phyloP scores from a whole-genome alignment of 1,139 yeast species.

The Magnusiomyces clavatus region DNA sequence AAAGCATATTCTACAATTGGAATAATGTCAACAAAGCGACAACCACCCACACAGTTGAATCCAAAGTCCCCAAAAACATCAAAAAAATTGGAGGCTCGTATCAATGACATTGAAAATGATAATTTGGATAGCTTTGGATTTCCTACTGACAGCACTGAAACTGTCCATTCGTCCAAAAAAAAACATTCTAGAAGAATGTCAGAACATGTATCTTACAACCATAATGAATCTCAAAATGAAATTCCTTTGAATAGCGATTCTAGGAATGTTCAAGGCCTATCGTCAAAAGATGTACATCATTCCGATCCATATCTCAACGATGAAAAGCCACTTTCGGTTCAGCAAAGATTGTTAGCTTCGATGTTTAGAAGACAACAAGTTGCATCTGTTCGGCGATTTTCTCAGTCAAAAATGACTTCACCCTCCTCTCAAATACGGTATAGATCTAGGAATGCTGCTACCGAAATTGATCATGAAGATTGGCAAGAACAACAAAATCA shows the following conservation, averaged over 20 bases:
- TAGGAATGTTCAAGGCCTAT: not conserved
- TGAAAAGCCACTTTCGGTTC: slow-evolving; percentile 7
- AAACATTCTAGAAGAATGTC: not conserved
- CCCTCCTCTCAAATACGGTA: not conserved
- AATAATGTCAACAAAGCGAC: not conserved
- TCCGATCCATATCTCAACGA: not conserved
- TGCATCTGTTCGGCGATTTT: not conserved
- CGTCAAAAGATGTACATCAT: not conserved
- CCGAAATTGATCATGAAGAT: slow-evolving; percentile 9
- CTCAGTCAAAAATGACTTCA: not conserved
- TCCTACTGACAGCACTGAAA: not conserved
- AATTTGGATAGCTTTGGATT: not conserved
- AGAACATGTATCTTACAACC: too few species aligned
- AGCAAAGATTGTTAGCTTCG: slow-evolving; percentile 10
- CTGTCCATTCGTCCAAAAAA: not conserved
- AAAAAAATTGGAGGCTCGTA: not conserved
- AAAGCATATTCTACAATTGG: slow-evolving; percentile 5
- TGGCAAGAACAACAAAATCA: slow-evolving; percentile 1
- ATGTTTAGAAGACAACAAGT: slow-evolving; percentile 11
- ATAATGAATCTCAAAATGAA: not conserved
- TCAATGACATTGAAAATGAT: not conserved
- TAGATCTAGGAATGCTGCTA: slow-evolving; percentile 9
- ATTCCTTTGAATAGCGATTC: not conserved
- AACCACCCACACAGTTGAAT: not conserved
- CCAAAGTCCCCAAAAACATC: not conserved